Conservation (phyloP, 2,329 filamentous ascomycete genomes). For the Apiospora hydei region DNA sequence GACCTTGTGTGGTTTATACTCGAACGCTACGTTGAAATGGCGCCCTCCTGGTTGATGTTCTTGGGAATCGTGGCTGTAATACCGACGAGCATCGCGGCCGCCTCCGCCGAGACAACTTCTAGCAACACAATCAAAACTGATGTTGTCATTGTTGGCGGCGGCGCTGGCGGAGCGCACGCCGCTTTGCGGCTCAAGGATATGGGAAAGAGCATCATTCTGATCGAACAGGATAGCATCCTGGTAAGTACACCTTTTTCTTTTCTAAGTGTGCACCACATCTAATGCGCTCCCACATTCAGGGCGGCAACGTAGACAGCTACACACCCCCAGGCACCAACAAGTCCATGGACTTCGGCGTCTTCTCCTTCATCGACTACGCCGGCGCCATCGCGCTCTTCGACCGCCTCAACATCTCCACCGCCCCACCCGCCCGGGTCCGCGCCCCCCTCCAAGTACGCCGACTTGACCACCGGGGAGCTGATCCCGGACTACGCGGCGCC, state of each 20-base stretch:
- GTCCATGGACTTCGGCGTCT: constrained; percentile 16
- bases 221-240: neutral
- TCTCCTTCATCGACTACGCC: constrained; percentile 10
- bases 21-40: neutral
- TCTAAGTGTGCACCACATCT: too few species aligned
- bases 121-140: neutral
- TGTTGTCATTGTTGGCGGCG: constrained; percentile 5
- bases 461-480: constrained; percentile 11
- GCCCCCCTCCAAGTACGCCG: constrained; percentile 15
- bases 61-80: neutral
- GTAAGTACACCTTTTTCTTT: neutral
- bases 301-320: constrained; percentile 16
- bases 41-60: neutral
- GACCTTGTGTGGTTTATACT: neutral
- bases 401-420: constrained; percentile 10
- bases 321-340: neutral
- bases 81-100: neutral
- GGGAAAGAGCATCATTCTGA: neutral
- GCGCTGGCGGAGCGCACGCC: neutral
- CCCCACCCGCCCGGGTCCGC: constrained; percentile 7
- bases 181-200: constrained; percentile 15
- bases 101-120: neutral
- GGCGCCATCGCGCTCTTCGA: neutral
- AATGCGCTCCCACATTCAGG: neutral
- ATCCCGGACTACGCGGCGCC: neutral